Conservation (phyloP, 352 stramenopile genomes). For the Phytophthora agathidicida region DNA sequence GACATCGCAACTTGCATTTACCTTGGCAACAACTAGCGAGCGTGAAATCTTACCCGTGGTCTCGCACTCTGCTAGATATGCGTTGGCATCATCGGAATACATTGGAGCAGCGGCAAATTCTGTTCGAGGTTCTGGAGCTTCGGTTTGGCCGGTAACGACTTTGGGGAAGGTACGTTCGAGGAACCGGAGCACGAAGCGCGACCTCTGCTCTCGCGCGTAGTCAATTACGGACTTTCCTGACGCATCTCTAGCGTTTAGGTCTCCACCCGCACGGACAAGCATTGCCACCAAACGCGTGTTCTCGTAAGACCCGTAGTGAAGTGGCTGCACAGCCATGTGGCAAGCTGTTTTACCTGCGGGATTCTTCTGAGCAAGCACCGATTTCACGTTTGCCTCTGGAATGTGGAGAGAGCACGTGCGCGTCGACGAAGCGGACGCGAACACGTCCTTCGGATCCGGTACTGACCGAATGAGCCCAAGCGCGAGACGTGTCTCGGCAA, state of each 20-base stretch:
- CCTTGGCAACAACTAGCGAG: constrained; percentile 44
- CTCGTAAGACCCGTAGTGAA: constrained; percentile 69
- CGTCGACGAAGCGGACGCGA: constrained; percentile 30
- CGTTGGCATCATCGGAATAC: constrained; percentile 53
- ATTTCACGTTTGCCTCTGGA: constrained; percentile 43
- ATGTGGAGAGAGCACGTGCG: constrained; percentile 54
- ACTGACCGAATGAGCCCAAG: constrained; percentile 54
- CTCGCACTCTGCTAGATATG: constrained; percentile 62
- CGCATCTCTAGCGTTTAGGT: constrained; percentile 42
- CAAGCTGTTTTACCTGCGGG: constrained; percentile 48
- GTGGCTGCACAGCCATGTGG: constrained; percentile 67
- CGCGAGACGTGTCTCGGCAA: constrained; percentile 46
- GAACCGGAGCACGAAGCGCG: constrained; percentile 61
- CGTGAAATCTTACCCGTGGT: constrained; percentile 60
- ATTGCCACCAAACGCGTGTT: constrained; percentile 58
- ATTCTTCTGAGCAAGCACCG: constrained; percentile 50
- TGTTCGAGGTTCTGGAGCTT: constrained; percentile 22
- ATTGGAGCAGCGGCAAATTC: constrained; percentile 39
- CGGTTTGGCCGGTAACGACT: constrained; percentile 7
- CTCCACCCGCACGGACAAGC: constrained; percentile 50
- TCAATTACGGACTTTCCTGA: constrained; percentile 51
- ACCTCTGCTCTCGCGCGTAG: constrained; percentile 60
- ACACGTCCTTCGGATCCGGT: constrained; percentile 41
- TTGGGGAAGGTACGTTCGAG: constrained; percentile 45
- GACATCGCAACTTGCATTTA: constrained; percentile 67